Evolutionary conservation across 345 rosid genomes (phyloP).

Genomic region (Boechera retrofracta): DNA sequence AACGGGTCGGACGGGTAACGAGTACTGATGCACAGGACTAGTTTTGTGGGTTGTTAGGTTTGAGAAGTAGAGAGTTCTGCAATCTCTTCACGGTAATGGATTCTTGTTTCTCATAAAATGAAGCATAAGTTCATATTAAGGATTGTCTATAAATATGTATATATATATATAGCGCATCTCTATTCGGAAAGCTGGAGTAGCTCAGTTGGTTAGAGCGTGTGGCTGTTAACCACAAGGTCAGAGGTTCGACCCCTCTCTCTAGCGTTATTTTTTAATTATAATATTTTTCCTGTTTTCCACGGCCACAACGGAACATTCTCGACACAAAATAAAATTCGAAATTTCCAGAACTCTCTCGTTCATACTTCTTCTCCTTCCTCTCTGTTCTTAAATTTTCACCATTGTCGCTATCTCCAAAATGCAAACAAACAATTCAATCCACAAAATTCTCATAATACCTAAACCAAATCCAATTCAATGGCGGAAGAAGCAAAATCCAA

Average conservation of each 20-base stretch:
- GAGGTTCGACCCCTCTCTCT: constrained; percentile 58
- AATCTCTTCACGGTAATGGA: too few species aligned
- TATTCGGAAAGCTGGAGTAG: neutral
- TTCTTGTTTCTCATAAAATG: too few species aligned
- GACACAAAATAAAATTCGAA: constrained; percentile 19
- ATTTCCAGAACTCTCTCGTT: constrained; percentile 37
- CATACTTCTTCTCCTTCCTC: neutral
- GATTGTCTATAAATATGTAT: too few species aligned
- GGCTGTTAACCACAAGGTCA: constrained; percentile 55
- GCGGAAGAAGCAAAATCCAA: constrained; percentile 83
- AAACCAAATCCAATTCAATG: constrained; percentile 42
- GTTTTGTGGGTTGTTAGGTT: too few species aligned
- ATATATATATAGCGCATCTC: too few species aligned
- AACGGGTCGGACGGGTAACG: too few species aligned
- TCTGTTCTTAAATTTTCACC: constrained; percentile 5
- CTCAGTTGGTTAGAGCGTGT: constrained; percentile 70
- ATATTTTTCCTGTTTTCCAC: neutral
- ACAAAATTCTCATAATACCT: neutral
- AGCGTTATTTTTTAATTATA: neutral
- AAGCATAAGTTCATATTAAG: too few species aligned
- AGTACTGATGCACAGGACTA: too few species aligned
- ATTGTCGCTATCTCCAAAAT: constrained; percentile 21
- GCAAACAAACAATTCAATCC: constrained; percentile 2
- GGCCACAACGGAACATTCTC: constrained; percentile 27
- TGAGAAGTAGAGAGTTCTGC: too few species aligned